These are phyloP conservation scores for Salix dunnii DNA, from an alignment of 345 rosid genomes.

Conservation along the genomic window DNA sequence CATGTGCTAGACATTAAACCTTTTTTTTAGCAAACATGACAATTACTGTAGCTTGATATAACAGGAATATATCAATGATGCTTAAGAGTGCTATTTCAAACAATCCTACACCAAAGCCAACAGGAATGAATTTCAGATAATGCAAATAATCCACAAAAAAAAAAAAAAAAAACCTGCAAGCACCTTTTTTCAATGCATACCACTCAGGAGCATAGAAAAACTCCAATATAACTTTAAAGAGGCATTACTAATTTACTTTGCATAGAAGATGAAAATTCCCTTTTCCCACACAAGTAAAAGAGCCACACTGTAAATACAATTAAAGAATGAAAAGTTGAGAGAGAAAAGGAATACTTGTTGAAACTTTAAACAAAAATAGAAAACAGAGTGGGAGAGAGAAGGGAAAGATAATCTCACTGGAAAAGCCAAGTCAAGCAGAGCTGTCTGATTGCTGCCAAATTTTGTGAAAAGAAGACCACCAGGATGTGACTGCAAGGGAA, in stretches of 20 bases:
- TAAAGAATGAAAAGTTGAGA: not conserved
- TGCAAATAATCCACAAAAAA: not conserved
- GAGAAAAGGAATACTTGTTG: not conserved
- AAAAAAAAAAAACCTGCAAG: not conserved
- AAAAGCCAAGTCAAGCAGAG: constrained; percentile 83
- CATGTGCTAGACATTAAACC: too few species aligned
- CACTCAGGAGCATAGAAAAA: not conserved
- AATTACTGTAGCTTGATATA: not conserved
- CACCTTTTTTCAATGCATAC: not conserved
- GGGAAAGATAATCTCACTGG: constrained; percentile 46
- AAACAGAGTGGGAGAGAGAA: not conserved
- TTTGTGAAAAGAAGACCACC: constrained; percentile 82
- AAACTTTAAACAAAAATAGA: not conserved
- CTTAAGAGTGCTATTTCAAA: not conserved
- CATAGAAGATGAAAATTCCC: not conserved
- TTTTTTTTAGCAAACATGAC: too few species aligned
- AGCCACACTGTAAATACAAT: not conserved
- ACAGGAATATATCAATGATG: not conserved
- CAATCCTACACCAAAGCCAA: not conserved
- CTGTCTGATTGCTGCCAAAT: constrained; percentile 78
- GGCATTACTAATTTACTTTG: too few species aligned
- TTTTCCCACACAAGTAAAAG: not conserved
- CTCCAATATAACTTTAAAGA: not conserved
- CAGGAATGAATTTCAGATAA: not conserved
- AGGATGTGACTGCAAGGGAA: constrained; percentile 72